Conservation (phyloP, 2,329 filamentous ascomycete genomes). For the Cucurbitaria berberidis region DNA sequence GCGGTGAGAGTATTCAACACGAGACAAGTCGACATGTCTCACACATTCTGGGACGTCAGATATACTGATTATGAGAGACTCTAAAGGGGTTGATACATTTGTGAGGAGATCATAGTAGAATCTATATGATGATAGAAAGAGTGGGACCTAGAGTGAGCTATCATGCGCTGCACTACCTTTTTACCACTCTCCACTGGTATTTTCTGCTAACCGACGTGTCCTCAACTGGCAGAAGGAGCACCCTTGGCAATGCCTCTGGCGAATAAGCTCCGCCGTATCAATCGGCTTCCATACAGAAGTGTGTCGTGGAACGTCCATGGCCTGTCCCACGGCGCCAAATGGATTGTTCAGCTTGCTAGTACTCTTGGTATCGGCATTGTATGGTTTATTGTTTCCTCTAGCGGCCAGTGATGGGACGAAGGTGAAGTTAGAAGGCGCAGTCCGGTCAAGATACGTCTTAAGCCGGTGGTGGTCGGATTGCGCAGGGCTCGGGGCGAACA, state of each 20-base stretch:
- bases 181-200: not conserved
- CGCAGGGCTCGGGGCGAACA: not conserved
- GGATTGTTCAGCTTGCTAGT: not conserved
- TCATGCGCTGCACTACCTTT: too few relatives aligned
- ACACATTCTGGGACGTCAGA: too few relatives aligned
- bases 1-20: too few relatives aligned
- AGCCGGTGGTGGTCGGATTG: not conserved
- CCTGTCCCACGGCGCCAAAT: not conserved
- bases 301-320: not conserved
- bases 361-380: not conserved
- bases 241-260: constrained; percentile 7
- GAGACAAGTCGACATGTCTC: too few relatives aligned
- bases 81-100: too few relatives aligned
- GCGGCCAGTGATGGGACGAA: not conserved
- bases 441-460: not conserved
- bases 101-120: too few relatives aligned
- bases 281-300: not conserved
- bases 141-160: too few relatives aligned
- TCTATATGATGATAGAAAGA: too few relatives aligned
- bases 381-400: not conserved
- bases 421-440: not conserved
- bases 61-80: too few relatives aligned
- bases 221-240: constrained; percentile 20
- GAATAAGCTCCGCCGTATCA: constrained; percentile 11
- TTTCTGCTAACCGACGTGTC: too few relatives aligned